A percentile compares a stretch with the other conserved stretches of the same genome.
phyloP scores from a whole-genome alignment of 2,329 filamentous ascomycete species.

The Penicillium janthinellum region DNA sequence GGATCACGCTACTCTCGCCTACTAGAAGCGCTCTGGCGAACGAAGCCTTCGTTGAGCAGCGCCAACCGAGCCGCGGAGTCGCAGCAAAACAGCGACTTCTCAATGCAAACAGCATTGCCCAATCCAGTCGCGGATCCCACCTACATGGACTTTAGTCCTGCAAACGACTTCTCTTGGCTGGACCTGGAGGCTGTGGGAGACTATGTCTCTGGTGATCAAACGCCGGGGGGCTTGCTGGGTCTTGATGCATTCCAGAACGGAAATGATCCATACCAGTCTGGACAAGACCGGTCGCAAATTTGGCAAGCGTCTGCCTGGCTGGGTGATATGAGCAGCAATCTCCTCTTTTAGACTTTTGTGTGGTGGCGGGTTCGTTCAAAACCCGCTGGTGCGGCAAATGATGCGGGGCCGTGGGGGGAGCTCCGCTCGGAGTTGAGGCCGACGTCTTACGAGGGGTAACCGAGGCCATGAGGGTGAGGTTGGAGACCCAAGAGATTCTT shows the following conservation, averaged over 20 bases:
- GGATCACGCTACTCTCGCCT: constrained; percentile 64
- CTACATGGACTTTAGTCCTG: constrained; percentile 47
- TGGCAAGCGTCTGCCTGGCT: constrained; percentile 47
- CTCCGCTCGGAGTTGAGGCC: constrained; percentile 29
- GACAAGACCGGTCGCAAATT: constrained; percentile 34
- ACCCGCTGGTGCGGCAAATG: constrained; percentile 18
- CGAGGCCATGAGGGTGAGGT: constrained; percentile 16
- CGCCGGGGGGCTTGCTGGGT: constrained; percentile 39
- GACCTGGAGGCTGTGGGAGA: constrained; percentile 63
- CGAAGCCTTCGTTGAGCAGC: constrained; percentile 33
- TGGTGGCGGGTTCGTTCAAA: constrained; percentile 5
- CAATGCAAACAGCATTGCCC: constrained; percentile 34
- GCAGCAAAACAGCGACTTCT: constrained; percentile 35
- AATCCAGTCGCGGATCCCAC: constrained; percentile 40
- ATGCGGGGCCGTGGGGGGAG: constrained; percentile 31
- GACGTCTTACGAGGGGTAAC: constrained; percentile 23
- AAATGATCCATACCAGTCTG: constrained; percentile 32
- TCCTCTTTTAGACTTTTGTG: constrained; percentile 31
- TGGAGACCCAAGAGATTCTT: constrained; percentile 1
- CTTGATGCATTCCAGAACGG: constrained; percentile 39
- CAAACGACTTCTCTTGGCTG: constrained; percentile 64
- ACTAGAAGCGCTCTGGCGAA: constrained; percentile 62
- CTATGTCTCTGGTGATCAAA: constrained; percentile 53
- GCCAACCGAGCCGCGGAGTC: constrained; percentile 26
- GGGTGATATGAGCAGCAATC: constrained; percentile 42